phyloP scores from a whole-genome alignment of 495 filamentous ascomycete species.

The Trichoderma erinaceum region DNA sequence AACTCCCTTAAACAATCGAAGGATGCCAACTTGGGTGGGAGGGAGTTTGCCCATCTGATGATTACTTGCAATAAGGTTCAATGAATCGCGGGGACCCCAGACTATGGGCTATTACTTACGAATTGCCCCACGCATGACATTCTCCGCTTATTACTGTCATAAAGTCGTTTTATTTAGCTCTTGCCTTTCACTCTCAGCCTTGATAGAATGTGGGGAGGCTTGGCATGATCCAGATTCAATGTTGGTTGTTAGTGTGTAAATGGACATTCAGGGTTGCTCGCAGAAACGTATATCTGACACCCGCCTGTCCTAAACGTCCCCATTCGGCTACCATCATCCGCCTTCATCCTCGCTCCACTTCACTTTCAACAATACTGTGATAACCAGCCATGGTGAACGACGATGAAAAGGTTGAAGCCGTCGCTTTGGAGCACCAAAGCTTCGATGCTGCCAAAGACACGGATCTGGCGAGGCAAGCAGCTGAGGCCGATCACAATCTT shows the following conservation, averaged over 20 bases:
- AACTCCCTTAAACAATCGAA: neutral
- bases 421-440: neutral
- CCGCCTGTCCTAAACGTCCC: neutral
- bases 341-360: neutral
- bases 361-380: neutral
- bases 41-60: no score
- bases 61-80: no score
- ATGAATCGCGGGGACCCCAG: neutral
- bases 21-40: no score
- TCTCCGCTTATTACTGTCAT: neutral
- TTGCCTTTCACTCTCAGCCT: neutral
- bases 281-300: neutral
- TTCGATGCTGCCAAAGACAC: neutral
- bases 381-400: neutral
- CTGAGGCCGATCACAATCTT: neutral
- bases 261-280: neutral
- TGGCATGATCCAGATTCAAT: neutral
- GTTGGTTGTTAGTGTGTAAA: neutral
- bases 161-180: neutral
- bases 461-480: neutral
- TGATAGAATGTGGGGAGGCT: neutral
- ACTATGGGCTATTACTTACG: neutral
- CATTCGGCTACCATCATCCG: neutral
- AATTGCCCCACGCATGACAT: neutral
- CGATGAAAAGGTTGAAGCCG: neutral